These are phyloP conservation scores for Eutrema heterophyllum DNA, from an alignment of 345 rosid species.

Conservation along the genomic window DNA sequence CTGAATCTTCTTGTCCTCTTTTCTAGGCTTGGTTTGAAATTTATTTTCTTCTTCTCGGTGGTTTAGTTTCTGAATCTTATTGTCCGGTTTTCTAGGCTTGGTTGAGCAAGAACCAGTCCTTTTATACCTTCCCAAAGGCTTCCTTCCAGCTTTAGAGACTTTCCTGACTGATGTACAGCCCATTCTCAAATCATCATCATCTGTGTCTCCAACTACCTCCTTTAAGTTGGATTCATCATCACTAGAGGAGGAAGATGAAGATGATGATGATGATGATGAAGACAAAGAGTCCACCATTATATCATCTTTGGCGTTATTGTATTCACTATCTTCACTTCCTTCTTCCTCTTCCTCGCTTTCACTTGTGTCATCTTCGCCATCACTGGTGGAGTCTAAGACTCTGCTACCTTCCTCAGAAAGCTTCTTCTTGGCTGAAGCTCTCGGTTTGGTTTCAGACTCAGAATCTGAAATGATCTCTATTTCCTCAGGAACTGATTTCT, in stretches of 20 bases:
- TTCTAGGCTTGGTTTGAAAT: not conserved
- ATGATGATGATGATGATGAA: not conserved
- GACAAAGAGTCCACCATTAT: conserved; percentile 10
- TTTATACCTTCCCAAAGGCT: conserved; percentile 12
- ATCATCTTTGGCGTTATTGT: not conserved
- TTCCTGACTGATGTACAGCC: not conserved
- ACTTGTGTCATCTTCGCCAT: not conserved
- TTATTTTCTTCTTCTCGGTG: not conserved
- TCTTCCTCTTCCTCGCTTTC: conserved; percentile 7
- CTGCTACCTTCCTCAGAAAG: not conserved
- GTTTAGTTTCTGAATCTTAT: not conserved
- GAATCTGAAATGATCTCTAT: conserved; percentile 30
- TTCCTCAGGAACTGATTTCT: not conserved
- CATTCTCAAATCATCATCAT: conserved; percentile 18
- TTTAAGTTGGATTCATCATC: not conserved
- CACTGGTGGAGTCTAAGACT: not conserved
- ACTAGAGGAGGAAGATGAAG: conserved; percentile 17
- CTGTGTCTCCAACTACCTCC: conserved; percentile 17
- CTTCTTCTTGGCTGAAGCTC: conserved; percentile 7
- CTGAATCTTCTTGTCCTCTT: not conserved
- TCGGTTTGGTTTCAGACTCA: conserved; percentile 14
- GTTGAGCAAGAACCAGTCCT: conserved; percentile 13
- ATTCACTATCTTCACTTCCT: not conserved
- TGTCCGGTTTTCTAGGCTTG: conserved; percentile 1
- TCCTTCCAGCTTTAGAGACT: not conserved